Conservation (phyloP, 768 basidiomycete genomes). For the Omphalotus guepiniiformis region DNA sequence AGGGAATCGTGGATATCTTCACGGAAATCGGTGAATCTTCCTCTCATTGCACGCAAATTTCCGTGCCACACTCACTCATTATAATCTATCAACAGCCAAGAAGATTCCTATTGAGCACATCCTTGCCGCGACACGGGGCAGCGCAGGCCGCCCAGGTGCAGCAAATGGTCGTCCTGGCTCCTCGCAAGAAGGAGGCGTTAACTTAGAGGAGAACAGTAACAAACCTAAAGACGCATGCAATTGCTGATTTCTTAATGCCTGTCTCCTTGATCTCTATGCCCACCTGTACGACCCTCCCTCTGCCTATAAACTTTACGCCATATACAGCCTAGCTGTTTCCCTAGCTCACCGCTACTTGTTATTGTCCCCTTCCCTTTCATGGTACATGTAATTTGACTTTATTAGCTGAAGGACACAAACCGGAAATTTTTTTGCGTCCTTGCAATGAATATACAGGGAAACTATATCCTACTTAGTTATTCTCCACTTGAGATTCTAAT, state of each 20-base stretch:
- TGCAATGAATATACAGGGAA: constrained; percentile 1
- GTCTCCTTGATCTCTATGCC: constrained; percentile 13
- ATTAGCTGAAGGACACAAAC: constrained; percentile 2
- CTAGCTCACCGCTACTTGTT: constrained; percentile 6
- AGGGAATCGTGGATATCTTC: constrained; percentile 94
- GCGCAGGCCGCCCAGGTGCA: constrained; percentile 57
- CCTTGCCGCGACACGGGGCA: constrained; percentile 75
- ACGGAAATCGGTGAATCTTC: constrained; percentile 85
- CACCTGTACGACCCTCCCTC: background rate
- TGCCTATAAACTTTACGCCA: too few species aligned
- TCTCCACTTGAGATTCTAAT: constrained; percentile 28
- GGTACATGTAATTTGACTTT: constrained; percentile 16
- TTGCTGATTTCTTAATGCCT: constrained; percentile 40
- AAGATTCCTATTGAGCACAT: constrained; percentile 88
- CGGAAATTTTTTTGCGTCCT: background rate
- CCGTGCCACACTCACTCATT: background rate
- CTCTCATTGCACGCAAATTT: background rate
- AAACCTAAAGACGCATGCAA: constrained; percentile 79
- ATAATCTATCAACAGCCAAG: constrained; percentile 35
- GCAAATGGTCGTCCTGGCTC: constrained; percentile 48
- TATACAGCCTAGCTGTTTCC: background rate
- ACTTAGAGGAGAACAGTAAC: constrained; percentile 59
- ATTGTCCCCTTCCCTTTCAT: background rate
- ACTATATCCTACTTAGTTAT: background rate
- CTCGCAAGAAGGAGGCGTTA: constrained; percentile 57